phyloP scores from a whole-genome alignment of 1,284 basidiomycete species.

The Albatrellus sp. region DNA sequence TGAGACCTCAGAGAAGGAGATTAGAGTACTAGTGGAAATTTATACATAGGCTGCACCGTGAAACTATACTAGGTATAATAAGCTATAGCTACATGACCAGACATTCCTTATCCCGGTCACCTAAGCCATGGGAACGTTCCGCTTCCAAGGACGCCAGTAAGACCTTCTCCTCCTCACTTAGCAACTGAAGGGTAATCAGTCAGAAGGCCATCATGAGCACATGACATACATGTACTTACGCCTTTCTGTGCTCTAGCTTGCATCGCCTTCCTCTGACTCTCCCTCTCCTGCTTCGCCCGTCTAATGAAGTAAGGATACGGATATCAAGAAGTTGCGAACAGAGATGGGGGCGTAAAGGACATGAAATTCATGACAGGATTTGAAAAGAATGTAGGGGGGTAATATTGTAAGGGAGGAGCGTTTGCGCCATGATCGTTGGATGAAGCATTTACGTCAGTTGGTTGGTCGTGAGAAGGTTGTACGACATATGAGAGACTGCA shows the following conservation, averaged over 20 bases:
- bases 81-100: slow-evolving; percentile 36
- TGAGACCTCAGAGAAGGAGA: no score
- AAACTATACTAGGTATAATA: slow-evolving; percentile 1
- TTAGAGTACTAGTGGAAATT: no score
- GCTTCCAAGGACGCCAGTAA: slow-evolving; percentile 40
- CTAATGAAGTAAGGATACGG: slow-evolving; percentile 23
- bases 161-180: slow-evolving; percentile 42
- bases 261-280: slow-evolving; percentile 54
- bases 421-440: slow-evolving; percentile 11
- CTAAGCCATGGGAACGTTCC: slow-evolving; percentile 17
- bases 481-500: slow-evolving; percentile 25
- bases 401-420: slow-evolving; percentile 12
- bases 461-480: slow-evolving; percentile 6
- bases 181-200: slow-evolving; percentile 12
- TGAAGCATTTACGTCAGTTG: slow-evolving; percentile 8
- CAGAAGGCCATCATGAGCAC: neutral
- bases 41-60: no score
- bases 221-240: slow-evolving; percentile 21
- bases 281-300: slow-evolving; percentile 58
- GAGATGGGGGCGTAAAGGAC: slow-evolving; percentile 48
- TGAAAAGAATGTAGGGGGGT: slow-evolving; percentile 14
- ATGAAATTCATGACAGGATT: slow-evolving; percentile 13
- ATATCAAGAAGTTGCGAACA: slow-evolving; percentile 50
- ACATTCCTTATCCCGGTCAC: slow-evolving; percentile 32
- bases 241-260: slow-evolving; percentile 59